A percentile compares a stretch with the other conserved stretches of the same genome.
These are phyloP conservation scores for Apiotrichum akiyoshidainum DNA, from an alignment of 1,284 basidiomycete species.

Conservation along the genomic window DNA sequence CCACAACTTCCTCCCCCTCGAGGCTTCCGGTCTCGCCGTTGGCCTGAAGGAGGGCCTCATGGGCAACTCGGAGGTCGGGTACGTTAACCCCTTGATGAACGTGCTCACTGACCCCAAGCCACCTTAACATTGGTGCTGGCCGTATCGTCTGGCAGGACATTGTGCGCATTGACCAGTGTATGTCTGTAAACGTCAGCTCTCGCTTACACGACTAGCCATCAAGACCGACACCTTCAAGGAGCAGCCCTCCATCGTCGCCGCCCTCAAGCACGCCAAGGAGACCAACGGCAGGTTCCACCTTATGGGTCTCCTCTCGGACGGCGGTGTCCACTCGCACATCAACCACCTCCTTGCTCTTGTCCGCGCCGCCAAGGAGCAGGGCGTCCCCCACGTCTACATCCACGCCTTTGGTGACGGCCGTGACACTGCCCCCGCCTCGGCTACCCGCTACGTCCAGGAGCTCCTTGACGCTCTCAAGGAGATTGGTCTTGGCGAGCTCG, in stretches of 20 bases:
- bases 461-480: slow-evolving; percentile 73
- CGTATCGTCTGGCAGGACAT: slow-evolving; percentile 94
- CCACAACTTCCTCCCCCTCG: slow-evolving; percentile 68
- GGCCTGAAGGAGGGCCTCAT: slow-evolving; percentile 86
- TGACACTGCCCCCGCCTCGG: slow-evolving; percentile 80
- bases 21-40: slow-evolving; percentile 79
- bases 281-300: slow-evolving; percentile 76
- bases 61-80: slow-evolving; percentile 96
- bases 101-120: slow-evolving; percentile 54
- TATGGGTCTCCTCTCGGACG: slow-evolving; percentile 83
- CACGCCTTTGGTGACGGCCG: slow-evolving; percentile 85
- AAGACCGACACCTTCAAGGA: slow-evolving; percentile 82
- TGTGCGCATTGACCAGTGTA: slow-evolving; percentile 75
- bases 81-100: slow-evolving; percentile 19
- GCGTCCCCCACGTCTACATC: slow-evolving; percentile 76
- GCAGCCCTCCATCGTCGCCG: slow-evolving; percentile 66
- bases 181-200: slow-evolving; percentile 9
- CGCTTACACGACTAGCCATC: slow-evolving; percentile 56
- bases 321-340: slow-evolving; percentile 92
- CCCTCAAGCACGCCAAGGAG: slow-evolving; percentile 71
- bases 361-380: slow-evolving; percentile 77
- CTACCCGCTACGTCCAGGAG: slow-evolving; percentile 68
- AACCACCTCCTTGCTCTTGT: slow-evolving; percentile 79
- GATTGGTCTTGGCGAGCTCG: slow-evolving; percentile 60
- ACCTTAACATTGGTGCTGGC: slow-evolving; percentile 87